Conservation (phyloP, 2,329 filamentous ascomycete genomes). For the Lasiodiplodia sp. region DNA sequence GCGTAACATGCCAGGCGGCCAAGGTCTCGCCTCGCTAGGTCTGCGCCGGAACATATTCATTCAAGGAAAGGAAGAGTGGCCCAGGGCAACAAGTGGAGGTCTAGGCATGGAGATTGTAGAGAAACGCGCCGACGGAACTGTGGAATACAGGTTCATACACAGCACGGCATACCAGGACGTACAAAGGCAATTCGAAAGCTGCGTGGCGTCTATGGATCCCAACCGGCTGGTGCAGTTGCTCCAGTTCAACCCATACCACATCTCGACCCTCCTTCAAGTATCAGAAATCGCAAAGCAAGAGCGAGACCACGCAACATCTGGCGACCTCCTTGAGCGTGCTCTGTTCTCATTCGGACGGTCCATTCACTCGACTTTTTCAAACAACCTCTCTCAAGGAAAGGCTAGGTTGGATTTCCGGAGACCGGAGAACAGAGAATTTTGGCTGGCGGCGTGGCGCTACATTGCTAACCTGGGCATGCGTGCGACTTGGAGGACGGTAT, state of each 20-base stretch:
- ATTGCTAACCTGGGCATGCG: slow-evolving; percentile 85
- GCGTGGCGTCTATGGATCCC: slow-evolving; percentile 84
- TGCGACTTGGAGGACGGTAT: slow-evolving; percentile 90
- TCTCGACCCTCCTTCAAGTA: slow-evolving; percentile 91
- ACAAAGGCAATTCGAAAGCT: slow-evolving; percentile 77
- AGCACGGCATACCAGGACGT: slow-evolving; percentile 75
- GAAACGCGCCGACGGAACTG: slow-evolving; percentile 63
- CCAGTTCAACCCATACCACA: slow-evolving; percentile 81
- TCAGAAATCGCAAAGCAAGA: slow-evolving; percentile 92
- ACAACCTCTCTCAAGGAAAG: slow-evolving; percentile 76
- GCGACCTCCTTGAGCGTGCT: slow-evolving; percentile 87
- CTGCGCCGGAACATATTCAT: slow-evolving; percentile 83
- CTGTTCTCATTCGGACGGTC: slow-evolving; percentile 94
- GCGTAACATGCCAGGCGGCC: slow-evolving; percentile 63
- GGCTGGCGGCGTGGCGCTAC: slow-evolving; percentile 88
- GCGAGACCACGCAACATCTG: slow-evolving; percentile 82
- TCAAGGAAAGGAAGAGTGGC: slow-evolving; percentile 88
- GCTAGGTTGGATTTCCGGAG: slow-evolving; percentile 81
- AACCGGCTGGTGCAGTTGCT: slow-evolving; percentile 81
- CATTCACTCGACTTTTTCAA: slow-evolving; percentile 81
- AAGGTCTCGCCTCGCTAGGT: slow-evolving; percentile 73
- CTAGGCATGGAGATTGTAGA: slow-evolving; percentile 78
- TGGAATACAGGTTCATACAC: slow-evolving; percentile 81
- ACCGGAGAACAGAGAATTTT: slow-evolving; percentile 90
- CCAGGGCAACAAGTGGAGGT: slow-evolving; percentile 77